Conservation (phyloP, 2,329 filamentous ascomycete genomes). For the Botryotinia calthae region DNA sequence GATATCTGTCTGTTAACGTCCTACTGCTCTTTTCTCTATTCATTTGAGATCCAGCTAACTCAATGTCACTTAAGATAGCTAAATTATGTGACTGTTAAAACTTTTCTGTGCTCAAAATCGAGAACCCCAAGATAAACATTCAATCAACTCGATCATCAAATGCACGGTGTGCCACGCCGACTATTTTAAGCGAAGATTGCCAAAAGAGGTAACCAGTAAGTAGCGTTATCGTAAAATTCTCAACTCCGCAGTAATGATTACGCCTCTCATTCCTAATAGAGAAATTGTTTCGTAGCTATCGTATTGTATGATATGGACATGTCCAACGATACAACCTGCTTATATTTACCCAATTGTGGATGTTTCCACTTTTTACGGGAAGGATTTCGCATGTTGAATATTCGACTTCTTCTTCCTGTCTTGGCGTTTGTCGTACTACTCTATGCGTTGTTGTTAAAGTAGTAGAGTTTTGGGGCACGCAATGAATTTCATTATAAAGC, state of each 20-base stretch:
- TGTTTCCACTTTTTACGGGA: not conserved
- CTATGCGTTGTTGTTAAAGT: no score
- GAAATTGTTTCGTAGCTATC: not conserved
- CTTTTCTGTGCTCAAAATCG: not conserved
- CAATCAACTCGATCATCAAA: not conserved
- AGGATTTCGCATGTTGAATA: not conserved
- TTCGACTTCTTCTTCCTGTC: not conserved
- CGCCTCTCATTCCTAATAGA: not conserved
- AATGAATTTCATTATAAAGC: not conserved
- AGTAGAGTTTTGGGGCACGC: not conserved
- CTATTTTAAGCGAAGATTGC: not conserved
- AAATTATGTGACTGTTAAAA: fast-evolving
- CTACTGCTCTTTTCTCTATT: not conserved
- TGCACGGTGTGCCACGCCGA: not conserved
- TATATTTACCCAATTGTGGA: not conserved
- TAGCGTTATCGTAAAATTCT: not conserved
- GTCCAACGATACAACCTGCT: not conserved
- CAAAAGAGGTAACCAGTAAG: not conserved
- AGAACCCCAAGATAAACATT: not conserved
- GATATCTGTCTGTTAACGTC: not conserved
- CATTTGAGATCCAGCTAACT: not conserved
- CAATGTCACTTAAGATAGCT: not conserved
- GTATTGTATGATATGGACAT: not conserved
- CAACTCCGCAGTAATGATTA: not conserved
- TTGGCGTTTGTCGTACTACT: not conserved